A percentile compares a stretch with the other conserved stretches of the same genome.
Conservation (phyloP, 768 basidiomycete species). For the Leccinum pellstonianum region DNA sequence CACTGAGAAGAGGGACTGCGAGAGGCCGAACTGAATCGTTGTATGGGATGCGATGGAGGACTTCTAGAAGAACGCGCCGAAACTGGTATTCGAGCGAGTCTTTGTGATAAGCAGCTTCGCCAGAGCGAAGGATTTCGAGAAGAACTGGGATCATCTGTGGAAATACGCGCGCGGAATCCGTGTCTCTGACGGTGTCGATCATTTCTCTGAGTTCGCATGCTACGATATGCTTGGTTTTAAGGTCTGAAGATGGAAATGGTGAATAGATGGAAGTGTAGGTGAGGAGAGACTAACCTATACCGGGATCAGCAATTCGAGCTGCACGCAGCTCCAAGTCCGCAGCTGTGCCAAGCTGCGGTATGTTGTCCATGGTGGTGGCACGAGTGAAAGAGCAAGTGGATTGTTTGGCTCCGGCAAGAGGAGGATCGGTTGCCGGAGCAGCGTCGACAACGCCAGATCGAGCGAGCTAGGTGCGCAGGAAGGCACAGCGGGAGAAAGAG, state of each 20-base stretch:
- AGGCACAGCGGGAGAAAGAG: too few relatives aligned
- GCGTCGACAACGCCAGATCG: too few relatives aligned
- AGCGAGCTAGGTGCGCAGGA: too few relatives aligned
- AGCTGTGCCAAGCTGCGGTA: constrained; percentile 43
- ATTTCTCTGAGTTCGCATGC: constrained; percentile 79
- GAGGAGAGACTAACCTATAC: constrained; percentile 50
- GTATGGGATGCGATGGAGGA: constrained; percentile 82
- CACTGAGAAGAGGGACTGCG: constrained; percentile 62
- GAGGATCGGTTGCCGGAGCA: too few relatives aligned
- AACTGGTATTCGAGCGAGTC: constrained; percentile 75
- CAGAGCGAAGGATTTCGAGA: constrained; percentile 67
- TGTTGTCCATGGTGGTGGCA: constrained; percentile 39
- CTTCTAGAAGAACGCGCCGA: constrained; percentile 84
- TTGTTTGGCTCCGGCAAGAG: constrained; percentile 25
- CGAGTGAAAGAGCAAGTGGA: constrained; percentile 1
- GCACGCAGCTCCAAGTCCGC: constrained; percentile 70
- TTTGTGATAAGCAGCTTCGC: constrained; percentile 64
- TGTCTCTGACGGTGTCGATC: constrained; percentile 75
- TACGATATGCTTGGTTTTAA: constrained; percentile 65
- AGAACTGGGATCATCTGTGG: constrained; percentile 73
- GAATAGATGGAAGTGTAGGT: neutral
- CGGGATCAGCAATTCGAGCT: constrained; percentile 72
- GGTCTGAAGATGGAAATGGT: constrained; percentile 43
- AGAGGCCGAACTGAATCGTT: constrained; percentile 74
- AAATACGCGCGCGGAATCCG: constrained; percentile 69